These are phyloP conservation scores for Fonsecaea pedrosoi DNA, from an alignment of 2,329 filamentous ascomycete species.

Conservation along the genomic window DNA sequence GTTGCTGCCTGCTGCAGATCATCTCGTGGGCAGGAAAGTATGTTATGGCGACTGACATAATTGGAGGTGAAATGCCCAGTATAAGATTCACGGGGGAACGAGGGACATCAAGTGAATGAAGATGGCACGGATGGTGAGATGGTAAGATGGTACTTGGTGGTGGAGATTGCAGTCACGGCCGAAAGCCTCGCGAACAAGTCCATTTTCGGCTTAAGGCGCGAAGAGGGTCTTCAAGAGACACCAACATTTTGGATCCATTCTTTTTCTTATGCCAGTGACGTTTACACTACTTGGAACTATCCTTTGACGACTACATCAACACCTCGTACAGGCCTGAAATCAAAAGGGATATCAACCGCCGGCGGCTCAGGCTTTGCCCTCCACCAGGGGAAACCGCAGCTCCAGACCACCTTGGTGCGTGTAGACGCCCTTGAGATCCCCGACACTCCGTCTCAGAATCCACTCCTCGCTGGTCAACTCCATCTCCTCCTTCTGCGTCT, in stretches of 20 bases:
- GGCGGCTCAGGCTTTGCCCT: conserved; percentile 6
- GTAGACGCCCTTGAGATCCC: conserved; percentile 19
- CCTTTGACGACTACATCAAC: background rate
- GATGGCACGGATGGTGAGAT: background rate
- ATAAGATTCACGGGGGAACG: no score
- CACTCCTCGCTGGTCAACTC: conserved; percentile 20
- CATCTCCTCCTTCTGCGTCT: conserved; percentile 15
- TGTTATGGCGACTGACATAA: no score
- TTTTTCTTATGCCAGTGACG: background rate
- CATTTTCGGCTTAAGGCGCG: background rate
- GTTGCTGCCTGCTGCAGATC: no score
- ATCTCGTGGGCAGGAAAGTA: no score
- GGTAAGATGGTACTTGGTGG: background rate
- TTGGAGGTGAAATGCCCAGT: no score
- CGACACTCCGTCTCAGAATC: conserved; percentile 18
- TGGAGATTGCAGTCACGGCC: background rate
- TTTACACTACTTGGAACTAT: background rate
- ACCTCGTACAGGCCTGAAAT: background rate
- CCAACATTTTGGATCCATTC: background rate
- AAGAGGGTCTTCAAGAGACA: background rate
- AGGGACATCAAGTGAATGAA: background rate
- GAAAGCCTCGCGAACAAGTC: background rate
- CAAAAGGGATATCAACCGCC: background rate
- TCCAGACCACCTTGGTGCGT: conserved; percentile 14
- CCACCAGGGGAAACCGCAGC: conserved; percentile 10